phyloP scores from a whole-genome alignment of 2,329 filamentous ascomycete genomes.

The Amauroascus verrucosus region DNA sequence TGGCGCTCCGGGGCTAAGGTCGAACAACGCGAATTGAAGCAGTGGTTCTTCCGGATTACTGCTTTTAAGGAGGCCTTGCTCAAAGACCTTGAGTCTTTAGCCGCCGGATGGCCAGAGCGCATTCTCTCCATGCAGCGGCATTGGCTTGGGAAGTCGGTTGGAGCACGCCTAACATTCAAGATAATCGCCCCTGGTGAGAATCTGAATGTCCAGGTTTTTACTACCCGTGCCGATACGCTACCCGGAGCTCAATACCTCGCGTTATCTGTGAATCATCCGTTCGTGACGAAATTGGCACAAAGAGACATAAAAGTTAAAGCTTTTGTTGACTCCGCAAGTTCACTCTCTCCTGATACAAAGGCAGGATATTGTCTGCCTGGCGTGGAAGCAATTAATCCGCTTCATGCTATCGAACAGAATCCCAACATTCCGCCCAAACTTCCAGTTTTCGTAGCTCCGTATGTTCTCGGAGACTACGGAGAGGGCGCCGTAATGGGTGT shows the following conservation, averaged over 20 bases:
- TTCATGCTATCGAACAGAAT: conserved; percentile 47
- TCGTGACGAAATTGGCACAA: conserved; percentile 53
- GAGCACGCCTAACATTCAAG: conserved; percentile 62
- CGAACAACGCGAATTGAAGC: conserved; percentile 65
- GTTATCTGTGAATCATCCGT: conserved; percentile 60
- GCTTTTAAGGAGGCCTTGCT: conserved; percentile 63
- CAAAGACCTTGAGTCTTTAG: conserved; percentile 57
- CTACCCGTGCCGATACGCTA: conserved; percentile 76
- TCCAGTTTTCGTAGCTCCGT: conserved; percentile 72
- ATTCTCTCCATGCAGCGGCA: conserved; percentile 76
- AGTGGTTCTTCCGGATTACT: conserved; percentile 86
- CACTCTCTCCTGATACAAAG: conserved; percentile 47
- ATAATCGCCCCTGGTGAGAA: conserved; percentile 35
- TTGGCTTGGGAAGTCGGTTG: conserved; percentile 73
- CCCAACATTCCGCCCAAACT: conserved; percentile 36
- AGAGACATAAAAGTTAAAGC: conserved; percentile 51
- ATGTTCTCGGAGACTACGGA: conserved; percentile 76
- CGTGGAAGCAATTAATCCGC: conserved; percentile 54
- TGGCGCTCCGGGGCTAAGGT: conserved; percentile 83
- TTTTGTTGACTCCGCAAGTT: conserved; percentile 52
- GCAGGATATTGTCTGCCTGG: conserved; percentile 57
- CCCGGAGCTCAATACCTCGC: conserved; percentile 79
- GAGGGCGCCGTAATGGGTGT: conserved; percentile 89
- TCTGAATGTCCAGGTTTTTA: conserved; percentile 60
- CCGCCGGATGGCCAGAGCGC: conserved; percentile 66